A percentile compares a stretch with the other conserved stretches of the same genome.
phyloP scores from a whole-genome alignment of 805 yeast genomes.

The Hanseniaspora meyeri region DNA sequence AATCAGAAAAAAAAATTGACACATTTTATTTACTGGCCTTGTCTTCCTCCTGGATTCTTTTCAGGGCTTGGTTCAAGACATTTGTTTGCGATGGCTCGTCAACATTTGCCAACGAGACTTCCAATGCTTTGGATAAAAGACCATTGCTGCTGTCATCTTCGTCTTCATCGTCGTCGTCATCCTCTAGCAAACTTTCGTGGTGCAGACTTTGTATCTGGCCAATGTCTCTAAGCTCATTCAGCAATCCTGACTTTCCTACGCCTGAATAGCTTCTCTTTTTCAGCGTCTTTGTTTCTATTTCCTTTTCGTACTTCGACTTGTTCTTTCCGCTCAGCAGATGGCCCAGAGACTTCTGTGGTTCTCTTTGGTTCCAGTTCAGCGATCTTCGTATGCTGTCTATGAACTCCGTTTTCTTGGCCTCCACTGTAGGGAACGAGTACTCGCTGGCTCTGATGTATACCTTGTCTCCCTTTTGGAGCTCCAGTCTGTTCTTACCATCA shows the following conservation, averaged over 20 bases:
- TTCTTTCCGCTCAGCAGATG: conserved; percentile 48
- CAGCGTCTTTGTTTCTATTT: conserved; percentile 4
- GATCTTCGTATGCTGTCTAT: conserved; percentile 76
- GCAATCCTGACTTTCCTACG: conserved; percentile 2
- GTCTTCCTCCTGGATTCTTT: neutral
- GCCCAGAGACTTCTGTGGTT: conserved; percentile 70
- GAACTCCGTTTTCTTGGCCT: conserved; percentile 59
- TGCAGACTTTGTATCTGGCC: conserved; percentile 3
- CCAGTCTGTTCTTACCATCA: conserved; percentile 83
- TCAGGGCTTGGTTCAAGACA: conserved; percentile 1
- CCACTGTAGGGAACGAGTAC: conserved; percentile 88
- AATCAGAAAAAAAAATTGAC: neutral
- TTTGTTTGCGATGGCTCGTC: neutral
- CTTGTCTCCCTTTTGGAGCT: conserved; percentile 69
- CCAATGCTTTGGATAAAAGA: neutral
- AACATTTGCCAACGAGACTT: neutral
- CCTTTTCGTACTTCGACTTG: conserved; percentile 32
- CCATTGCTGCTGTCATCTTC: neutral
- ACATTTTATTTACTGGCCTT: neutral
- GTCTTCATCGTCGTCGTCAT: conserved; percentile 7
- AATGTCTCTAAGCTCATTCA: conserved; percentile 5
- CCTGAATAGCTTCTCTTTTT: conserved; percentile 10
- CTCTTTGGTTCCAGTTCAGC: conserved; percentile 86
- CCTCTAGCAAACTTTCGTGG: neutral
- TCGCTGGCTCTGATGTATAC: conserved; percentile 76